Base-by-base conservation (phyloP, 352 stramenopile species). In the Aphanomyces stellatus region DNA sequence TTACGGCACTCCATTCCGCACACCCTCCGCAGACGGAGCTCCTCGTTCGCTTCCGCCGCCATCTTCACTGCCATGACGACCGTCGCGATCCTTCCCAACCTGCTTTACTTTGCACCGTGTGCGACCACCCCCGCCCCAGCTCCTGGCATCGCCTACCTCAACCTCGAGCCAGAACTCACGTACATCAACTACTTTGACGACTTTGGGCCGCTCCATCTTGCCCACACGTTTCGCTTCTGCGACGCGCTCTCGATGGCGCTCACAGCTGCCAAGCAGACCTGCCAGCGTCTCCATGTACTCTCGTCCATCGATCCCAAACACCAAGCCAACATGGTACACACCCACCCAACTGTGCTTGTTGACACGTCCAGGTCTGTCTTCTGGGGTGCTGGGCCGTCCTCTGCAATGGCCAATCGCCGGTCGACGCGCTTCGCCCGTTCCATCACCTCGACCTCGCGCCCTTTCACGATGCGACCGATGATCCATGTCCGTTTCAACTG, bases 171-270 rank as follows among this genome's bases (percentile, higher is more conserved):
- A 8, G 75, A 88, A 53, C 69, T 96, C 40, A 62, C 90, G 0
- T 98, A 98, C 71, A 96, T 84, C 83, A 96, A 96, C 69, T 98
- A 97, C 71, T 98, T 96, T 76, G 76, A 97, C 11, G 93, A 98
- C 73, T 98, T 96, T 80, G 92, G 93, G 19, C 93, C 91, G 25
- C 74, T 97, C 4, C 97, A 96, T 69, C 71, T 98, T 2, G 89
- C 80, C 17, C n/a, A 65, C 17, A 62, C 55, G 22, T 55, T 65
- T 65, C 33, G 15, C 3, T 97, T 97, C 72, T 95, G 79, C 53
- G 61, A 75, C 1, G 74, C 76, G 37, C 69, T 97, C 2, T 90
- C 96, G 55, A 63, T 57, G 41, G 80, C 86, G 27, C 62, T 95
- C 15, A 60, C 64, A 7, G 43, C 15, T 31, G 41, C 76, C 27